A percentile compares a stretch with the other conserved stretches of the same genome.
These are phyloP conservation scores for Stemphylium beticola DNA, from an alignment of 2,329 filamentous ascomycete genomes.

Conservation along the genomic window DNA sequence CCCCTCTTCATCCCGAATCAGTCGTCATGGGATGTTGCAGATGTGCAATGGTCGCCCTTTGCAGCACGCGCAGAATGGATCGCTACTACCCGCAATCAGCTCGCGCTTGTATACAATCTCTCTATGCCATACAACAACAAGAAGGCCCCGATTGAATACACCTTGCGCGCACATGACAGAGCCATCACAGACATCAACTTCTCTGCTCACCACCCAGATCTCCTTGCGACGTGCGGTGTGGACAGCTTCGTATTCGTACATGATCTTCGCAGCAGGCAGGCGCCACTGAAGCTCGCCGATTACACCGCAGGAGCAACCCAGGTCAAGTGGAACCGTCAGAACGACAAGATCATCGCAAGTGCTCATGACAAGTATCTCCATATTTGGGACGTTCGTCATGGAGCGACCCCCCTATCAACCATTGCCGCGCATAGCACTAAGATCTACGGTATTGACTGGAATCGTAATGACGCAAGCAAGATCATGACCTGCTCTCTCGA, in stretches of 20 bases:
- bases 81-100: slow-evolving; percentile 91
- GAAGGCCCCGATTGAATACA: slow-evolving; percentile 86
- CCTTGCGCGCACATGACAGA: slow-evolving; percentile 81
- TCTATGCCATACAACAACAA: slow-evolving; percentile 59
- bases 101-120: slow-evolving; percentile 92
- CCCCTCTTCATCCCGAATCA: slow-evolving; percentile 86
- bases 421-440: slow-evolving; percentile 90
- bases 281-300: slow-evolving; percentile 69
- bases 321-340: slow-evolving; percentile 91
- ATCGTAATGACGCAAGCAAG: slow-evolving; percentile 72
- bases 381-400: slow-evolving; percentile 87
- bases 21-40: slow-evolving; percentile 91
- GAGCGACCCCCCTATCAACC: slow-evolving; percentile 77
- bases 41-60: slow-evolving; percentile 97
- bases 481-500: slow-evolving; percentile 90
- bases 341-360: slow-evolving; percentile 85
- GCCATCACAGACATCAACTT: slow-evolving; percentile 98
- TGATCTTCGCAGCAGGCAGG: slow-evolving; percentile 71
- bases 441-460: slow-evolving; percentile 96
- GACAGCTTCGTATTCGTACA: slow-evolving; percentile 93
- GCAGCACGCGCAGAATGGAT: slow-evolving; percentile 90
- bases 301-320: slow-evolving; percentile 94
- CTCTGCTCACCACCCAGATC: slow-evolving; percentile 87
- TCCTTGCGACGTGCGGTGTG: slow-evolving; percentile 87
- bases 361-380: slow-evolving; percentile 87